Base-by-base conservation (phyloP, 352 stramenopile species). In the Phytophthora aleatoria region DNA sequence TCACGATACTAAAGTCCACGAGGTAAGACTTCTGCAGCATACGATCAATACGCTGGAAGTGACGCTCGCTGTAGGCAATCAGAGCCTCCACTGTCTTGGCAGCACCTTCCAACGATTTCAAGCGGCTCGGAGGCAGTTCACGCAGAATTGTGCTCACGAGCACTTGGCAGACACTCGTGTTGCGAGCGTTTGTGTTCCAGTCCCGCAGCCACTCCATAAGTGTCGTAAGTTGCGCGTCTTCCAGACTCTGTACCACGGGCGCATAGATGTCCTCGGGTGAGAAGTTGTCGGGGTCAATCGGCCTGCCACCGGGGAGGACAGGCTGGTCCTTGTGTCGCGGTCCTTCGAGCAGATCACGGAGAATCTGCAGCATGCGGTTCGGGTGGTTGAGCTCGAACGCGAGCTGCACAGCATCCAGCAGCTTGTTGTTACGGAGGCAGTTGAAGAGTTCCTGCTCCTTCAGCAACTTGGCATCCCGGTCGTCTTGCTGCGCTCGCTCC, bases 101-200 rank as follows among this genome's bases (percentile, higher is more conserved):
- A 16, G 86, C 64, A 56, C 83, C 73, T 49, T 92, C 73, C 50
- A 97, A 67, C 57, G 90, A 75, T 71, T 92, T 89, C 50, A 93
- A 58, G 49, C 74, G 80, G 26, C 60, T 68, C 1, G 87, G 85
- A 48, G 80, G 74, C 28, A 95, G 63, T 47, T 89, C 81, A 42
- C 80, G 83, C 48, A 98, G 74, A 50, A 98, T 81, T 10, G 93
- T 91, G 44, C 94, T 91, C n/a, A 99, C 62, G 7, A 99, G 71
- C 28, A 96, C 71, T 77, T 99, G 97, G 45, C 90, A 96, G 44
- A 99, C 81, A 44, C 89, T 76, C n/a, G 85, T 95, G 69, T 99
- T 97, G 47, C 91, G 89, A 20, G 94, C 94, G 64, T 98, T 97
- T 50, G 97, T 99, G 76, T 99, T 99, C 97, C 97, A 99, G 57